phyloP scores from a whole-genome alignment of 495 filamentous ascomycete species.

The Aspergillus carlsbadensis region DNA sequence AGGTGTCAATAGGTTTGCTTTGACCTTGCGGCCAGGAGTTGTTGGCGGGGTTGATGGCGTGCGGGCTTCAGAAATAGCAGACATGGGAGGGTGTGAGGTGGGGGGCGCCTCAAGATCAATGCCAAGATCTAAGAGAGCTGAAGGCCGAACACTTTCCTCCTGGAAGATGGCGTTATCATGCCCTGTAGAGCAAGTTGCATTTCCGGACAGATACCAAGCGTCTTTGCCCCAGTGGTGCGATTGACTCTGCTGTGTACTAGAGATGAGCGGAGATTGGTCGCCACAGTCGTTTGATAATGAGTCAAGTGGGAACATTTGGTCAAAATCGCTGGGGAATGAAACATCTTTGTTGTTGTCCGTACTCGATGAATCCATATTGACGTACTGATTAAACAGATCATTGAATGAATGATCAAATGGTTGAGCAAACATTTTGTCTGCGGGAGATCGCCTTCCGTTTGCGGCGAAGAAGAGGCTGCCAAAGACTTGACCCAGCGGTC shows the following conservation, averaged over 20 bases:
- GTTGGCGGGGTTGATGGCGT: slow-evolving; percentile 46
- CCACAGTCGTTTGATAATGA: slow-evolving; percentile 47
- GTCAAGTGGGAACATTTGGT: slow-evolving; percentile 44
- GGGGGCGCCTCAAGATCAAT: slow-evolving; percentile 37
- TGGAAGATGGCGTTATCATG: slow-evolving; percentile 35
- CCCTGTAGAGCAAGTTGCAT: slow-evolving; percentile 27
- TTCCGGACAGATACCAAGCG: slow-evolving; percentile 38
- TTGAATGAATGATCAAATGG: slow-evolving; percentile 51
- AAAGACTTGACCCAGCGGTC: slow-evolving; percentile 21
- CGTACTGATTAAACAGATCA: slow-evolving; percentile 53
- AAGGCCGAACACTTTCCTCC: slow-evolving; percentile 43
- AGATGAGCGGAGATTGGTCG: slow-evolving; percentile 41
- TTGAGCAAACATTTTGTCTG: slow-evolving; percentile 46
- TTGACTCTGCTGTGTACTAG: slow-evolving; percentile 35
- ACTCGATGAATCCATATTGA: slow-evolving; percentile 46
- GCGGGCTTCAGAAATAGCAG: slow-evolving; percentile 20
- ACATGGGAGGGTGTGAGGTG: slow-evolving; percentile 3
- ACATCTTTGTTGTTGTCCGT: slow-evolving; percentile 44
- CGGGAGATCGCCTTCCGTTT: slow-evolving; percentile 43
- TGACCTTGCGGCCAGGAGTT: slow-evolving; percentile 41
- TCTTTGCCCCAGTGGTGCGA: slow-evolving; percentile 42
- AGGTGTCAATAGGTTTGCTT: slow-evolving; percentile 40
- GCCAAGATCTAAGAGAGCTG: slow-evolving; percentile 37
- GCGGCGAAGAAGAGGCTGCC: slow-evolving; percentile 33
- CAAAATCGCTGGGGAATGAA: slow-evolving; percentile 43